A percentile compares a stretch with the other conserved stretches of the same genome.
These are phyloP conservation scores for Cadophora luteo-olivacea DNA, from an alignment of 2,329 filamentous ascomycete genomes.

Conservation along the genomic window DNA sequence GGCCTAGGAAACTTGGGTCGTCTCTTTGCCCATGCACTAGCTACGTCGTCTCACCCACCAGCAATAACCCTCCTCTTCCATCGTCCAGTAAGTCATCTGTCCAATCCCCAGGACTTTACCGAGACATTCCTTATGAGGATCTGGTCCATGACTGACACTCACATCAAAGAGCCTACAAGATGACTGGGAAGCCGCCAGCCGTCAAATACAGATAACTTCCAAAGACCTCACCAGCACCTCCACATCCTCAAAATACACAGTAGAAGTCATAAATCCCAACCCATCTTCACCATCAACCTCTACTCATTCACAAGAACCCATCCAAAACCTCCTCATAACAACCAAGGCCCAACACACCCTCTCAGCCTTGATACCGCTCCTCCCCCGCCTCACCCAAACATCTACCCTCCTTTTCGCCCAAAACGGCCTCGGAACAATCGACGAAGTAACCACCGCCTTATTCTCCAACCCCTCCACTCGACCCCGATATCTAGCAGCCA, in stretches of 20 bases:
- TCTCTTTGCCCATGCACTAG: conserved; percentile 77
- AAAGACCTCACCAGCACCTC: conserved; percentile 35
- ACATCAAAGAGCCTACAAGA: conserved; percentile 55
- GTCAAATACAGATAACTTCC: conserved; percentile 32
- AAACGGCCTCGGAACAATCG: conserved; percentile 81
- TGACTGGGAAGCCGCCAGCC: conserved; percentile 49
- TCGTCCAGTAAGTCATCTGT: conserved; percentile 43
- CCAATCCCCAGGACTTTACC: neutral
- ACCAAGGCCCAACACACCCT: conserved; percentile 76
- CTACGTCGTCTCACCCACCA: conserved; percentile 36
- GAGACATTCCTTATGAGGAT: neutral
- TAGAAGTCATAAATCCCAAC: conserved; percentile 29
- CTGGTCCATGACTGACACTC: too few species aligned
- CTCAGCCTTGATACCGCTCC: conserved; percentile 63
- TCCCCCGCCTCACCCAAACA: conserved; percentile 63
- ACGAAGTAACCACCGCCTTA: conserved; percentile 62
- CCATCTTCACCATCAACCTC: neutral
- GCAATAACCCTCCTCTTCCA: conserved; percentile 83
- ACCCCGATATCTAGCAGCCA: conserved; percentile 76
- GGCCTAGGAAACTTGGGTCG: conserved; percentile 83
- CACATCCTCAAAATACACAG: conserved; percentile 33
- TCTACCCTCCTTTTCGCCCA: conserved; percentile 86
- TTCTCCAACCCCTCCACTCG: conserved; percentile 63
- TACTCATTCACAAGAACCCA: neutral
- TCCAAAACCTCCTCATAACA: conserved; percentile 73